Base-by-base conservation (phyloP, 192 early-diverging fungal genomes). In the Backusella sp. region DNA sequence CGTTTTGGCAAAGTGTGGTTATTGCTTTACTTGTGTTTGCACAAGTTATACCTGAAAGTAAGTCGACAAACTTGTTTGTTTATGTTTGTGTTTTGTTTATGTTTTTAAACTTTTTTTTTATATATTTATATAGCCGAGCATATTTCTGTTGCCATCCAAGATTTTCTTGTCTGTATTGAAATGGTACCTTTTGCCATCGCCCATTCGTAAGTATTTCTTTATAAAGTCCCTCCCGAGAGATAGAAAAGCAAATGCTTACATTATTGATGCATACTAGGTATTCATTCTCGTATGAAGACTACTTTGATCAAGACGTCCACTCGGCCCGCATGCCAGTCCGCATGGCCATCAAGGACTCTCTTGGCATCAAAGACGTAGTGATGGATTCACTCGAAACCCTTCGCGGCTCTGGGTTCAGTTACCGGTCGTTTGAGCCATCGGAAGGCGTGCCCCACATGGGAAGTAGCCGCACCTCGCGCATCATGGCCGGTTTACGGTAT, bases 91-190 rank as follows among this genome's bases (percentile, higher is more conserved):
- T 80, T 30, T 76, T 66, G n/a, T 75, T 84, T 80, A 8, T 73
- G 21, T 68, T 52, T 71, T 28, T 32, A n/a, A 37, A 6, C 52
- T 35, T 41, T 72, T 59, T 59, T 59, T 32, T 59, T n/a, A n/a
- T n/a, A n/a, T n/a, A 46, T 85, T 26, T 75, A 19, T 68, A 6
- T 37, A 37, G 37, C 88, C 23, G 89, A 92, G 76, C 88, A 92
- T 76, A 87, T 94, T 28, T 91, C 97, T 34, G 87, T 91, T 1
- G 93, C 93, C 26, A 82, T 96, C 67, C 97, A 98, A 77, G 96
- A 96, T 86, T 91, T 93, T 78, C 88, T 98, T 35, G 94, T 98
- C 44, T 97, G 95, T 70, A 79, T 98, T 30, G 97, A 98, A 81
- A 95, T 96, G 94, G 86, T 94, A 9, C 84, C 89, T 52, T 91